A percentile compares a stretch with the other conserved stretches of the same genome.
Conservation (phyloP, 768 basidiomycete species). For the Kwoniella newhampshirensis region DNA sequence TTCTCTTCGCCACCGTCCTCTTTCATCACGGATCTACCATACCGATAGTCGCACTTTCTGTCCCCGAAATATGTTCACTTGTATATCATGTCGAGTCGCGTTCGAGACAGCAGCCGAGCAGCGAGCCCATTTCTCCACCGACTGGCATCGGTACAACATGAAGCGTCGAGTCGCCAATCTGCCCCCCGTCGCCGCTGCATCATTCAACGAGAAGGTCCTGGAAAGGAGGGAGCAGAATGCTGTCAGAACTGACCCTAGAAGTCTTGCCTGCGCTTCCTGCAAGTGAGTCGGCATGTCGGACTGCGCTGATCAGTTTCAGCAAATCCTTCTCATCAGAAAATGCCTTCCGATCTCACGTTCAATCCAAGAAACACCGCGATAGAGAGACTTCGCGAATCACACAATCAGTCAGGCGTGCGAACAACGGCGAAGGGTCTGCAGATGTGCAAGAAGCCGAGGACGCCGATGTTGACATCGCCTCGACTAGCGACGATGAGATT, state of each 20-base stretch:
- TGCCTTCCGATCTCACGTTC: constrained; percentile 80
- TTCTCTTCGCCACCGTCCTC: neutral
- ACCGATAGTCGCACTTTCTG: too few relatives aligned
- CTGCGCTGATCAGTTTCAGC: constrained; percentile 55
- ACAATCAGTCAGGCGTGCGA: neutral
- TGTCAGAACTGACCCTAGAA: constrained; percentile 63
- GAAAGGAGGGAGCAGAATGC: constrained; percentile 76
- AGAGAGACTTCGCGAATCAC: constrained; percentile 58
- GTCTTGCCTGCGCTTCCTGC: constrained; percentile 72
- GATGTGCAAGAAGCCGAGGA: constrained; percentile 4
- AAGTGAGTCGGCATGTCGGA: constrained; percentile 60
- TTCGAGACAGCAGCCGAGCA: constrained; percentile 81
- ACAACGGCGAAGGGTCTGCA: neutral
- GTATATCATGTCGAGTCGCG: constrained; percentile 85
- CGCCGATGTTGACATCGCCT: constrained; percentile 6
- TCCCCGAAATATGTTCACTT: constrained; percentile 76
- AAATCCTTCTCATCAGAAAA: constrained; percentile 88
- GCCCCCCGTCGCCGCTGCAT: constrained; percentile 71
- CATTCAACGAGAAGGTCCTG: constrained; percentile 85
- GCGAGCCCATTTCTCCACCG: constrained; percentile 83
- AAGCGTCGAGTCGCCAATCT: constrained; percentile 88
- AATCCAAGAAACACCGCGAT: constrained; percentile 86
- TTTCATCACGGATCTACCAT: too few relatives aligned
- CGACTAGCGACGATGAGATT: neutral
- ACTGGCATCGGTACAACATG: constrained; percentile 97